Percentiles rank a stretch among this genome's conserved stretches.
Evolutionary conservation across 2,329 filamentous ascomycete species (phyloP).

Genomic region (Pestalotiopsis sp.): DNA sequence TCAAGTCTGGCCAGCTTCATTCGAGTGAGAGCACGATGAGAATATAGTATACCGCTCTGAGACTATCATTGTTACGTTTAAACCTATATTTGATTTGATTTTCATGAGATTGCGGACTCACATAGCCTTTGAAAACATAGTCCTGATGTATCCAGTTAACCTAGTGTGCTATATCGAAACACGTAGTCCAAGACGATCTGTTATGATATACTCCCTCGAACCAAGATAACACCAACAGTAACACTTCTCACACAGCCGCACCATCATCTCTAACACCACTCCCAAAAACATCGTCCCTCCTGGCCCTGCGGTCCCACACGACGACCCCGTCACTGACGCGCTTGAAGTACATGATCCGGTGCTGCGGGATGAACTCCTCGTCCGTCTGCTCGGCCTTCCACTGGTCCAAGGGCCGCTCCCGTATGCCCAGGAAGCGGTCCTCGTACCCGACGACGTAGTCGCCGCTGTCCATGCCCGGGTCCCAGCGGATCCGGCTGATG

Average conservation of each 20-base stretch:
- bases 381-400: slow-evolving; percentile 67
- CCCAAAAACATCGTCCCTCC: slow-evolving; percentile 58
- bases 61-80: no score
- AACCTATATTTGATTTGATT: no score
- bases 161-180: no score
- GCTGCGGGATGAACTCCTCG: slow-evolving; percentile 69
- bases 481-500: slow-evolving; percentile 63
- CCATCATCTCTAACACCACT: slow-evolving; percentile 41
- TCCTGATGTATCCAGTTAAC: no score
- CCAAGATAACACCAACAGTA: slow-evolving; percentile 61
- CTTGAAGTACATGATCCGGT: slow-evolving; percentile 65
- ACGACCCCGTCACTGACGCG: slow-evolving; percentile 49
- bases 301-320: slow-evolving; percentile 60
- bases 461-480: slow-evolving; percentile 50
- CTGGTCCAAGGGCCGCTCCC: slow-evolving; percentile 54
- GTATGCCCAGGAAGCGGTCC: slow-evolving; percentile 59
- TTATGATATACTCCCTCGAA: slow-evolving; percentile 19
- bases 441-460: slow-evolving; percentile 64
- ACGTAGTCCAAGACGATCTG: not conserved
- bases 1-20: no score
- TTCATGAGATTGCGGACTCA: no score
- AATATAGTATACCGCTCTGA: no score
- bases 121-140: no score
- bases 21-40: no score
- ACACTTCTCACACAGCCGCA: slow-evolving; percentile 22